A percentile compares a stretch with the other conserved stretches of the same genome.
Evolutionary conservation across 1,139 yeast species (phyloP).

Genomic region (Zygotorulaspora mrakii): DNA sequence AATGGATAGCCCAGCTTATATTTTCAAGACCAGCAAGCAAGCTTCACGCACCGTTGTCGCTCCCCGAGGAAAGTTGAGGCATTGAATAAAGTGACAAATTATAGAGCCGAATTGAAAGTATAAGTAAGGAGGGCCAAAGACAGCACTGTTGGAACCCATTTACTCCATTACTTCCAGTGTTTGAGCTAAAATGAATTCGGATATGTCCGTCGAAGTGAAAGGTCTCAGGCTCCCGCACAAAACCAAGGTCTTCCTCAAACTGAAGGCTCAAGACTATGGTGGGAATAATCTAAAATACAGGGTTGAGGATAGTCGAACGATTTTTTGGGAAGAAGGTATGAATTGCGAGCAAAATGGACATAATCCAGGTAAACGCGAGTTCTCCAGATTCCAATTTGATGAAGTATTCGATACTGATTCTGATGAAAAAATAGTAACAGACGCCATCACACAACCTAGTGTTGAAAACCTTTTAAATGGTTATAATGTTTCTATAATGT

Average conservation of each 20-base stretch:
- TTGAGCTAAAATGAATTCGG: conserved; percentile 2
- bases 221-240: conserved; percentile 1
- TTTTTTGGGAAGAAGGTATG: conserved; percentile 3
- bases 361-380: conserved; percentile 6
- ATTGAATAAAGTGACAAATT: not conserved
- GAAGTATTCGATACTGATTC: conserved; percentile 52
- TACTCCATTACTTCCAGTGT: too few relatives aligned
- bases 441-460: conserved; percentile 49
- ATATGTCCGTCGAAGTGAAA: not conserved
- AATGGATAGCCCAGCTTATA: not conserved
- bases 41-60: not conserved
- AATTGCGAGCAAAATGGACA: conserved; percentile 1
- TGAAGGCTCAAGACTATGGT: conserved; percentile 8
- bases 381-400: conserved; percentile 57
- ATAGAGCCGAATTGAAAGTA: not conserved
- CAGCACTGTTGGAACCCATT: too few relatives aligned
- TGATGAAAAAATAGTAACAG: conserved; percentile 59
- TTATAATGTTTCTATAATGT: conserved; percentile 78
- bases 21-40: conserved; percentile 2
- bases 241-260: conserved; percentile 8
- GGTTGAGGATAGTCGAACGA: conserved; percentile 14
- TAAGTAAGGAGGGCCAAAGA: too few relatives aligned
- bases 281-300: conserved; percentile 1
- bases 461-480: conserved; percentile 47
- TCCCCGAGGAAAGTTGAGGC: not conserved